Evolutionary conservation across 129 eudicot species (phyloP), one percentile per base, ranked within the genome.

Genomic region (carrot (Daucus carota)): DNA sequence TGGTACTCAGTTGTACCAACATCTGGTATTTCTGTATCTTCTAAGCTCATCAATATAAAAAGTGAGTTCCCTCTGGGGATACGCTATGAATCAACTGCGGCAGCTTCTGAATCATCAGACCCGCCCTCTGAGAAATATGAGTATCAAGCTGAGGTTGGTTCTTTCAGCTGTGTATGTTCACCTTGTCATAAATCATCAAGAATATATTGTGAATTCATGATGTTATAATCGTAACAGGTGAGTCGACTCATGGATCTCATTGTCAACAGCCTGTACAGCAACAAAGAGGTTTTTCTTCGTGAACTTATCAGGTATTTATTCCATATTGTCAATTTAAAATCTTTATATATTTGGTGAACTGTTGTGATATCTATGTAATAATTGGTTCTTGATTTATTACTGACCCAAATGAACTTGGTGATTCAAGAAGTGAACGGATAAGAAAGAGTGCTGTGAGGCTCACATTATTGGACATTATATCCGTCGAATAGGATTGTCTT

Each of bases 211-310:
- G 3, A 22, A 57, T 57, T 57, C 7, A 57, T 57, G 22, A 63
- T 63, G 20, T 63, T 63, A 33, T 63, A 8, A 24, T 17, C 14
- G 70, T 75, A 79, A 43, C 87, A 93, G 97, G 98, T 91, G 32
- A 93, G 98, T 75, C 97, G 97, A 41, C 97, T 93, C 44, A 93
- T 93, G 98, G 96, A 93, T 84, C 98, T 93, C 76, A 93, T 93
- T 24, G 98, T 93, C 75, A 90, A 90, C 80, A 93, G 98, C 40
- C 70, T 93, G 9, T 93, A 94, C 76, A 94, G 99, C 88, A 94
- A 94, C 83, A 94, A 91, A 63, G 97, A 91, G 32, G 97, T 94
- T 48, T 94, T 94, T 77, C 98, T 94, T 71, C 88, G 98, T n/a
- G 98, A 94, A 76, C 96, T 94, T 70, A 89, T 91, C 87, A 94